Conservation (phyloP, 1,284 basidiomycete genomes). For the Chondrostereum purpureum region DNA sequence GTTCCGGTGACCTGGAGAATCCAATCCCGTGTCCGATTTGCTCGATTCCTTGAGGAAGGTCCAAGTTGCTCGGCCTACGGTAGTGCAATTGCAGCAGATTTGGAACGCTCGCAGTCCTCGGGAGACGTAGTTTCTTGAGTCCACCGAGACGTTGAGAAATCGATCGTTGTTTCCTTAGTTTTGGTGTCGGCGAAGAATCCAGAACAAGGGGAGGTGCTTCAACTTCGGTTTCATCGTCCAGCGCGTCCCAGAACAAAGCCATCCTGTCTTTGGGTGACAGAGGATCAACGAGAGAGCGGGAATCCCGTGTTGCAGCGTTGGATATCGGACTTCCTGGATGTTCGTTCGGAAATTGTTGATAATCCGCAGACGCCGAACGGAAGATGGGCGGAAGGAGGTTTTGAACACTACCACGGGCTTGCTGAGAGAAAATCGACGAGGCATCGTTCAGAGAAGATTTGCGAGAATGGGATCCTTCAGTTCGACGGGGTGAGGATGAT, state of each 20-base stretch:
- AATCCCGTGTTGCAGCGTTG: background rate
- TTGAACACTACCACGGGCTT: background rate
- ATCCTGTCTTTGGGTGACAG: background rate
- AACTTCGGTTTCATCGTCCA: background rate
- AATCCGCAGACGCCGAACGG: background rate
- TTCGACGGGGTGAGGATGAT: no score
- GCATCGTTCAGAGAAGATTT: background rate
- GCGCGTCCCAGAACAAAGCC: background rate
- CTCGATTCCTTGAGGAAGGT: background rate
- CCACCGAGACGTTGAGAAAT: background rate
- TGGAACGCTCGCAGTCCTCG: background rate
- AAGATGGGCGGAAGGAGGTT: background rate
- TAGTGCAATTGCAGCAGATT: background rate
- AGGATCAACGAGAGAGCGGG: background rate
- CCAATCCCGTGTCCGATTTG: background rate
- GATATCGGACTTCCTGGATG: background rate
- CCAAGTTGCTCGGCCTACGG: background rate
- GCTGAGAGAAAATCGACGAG: background rate
- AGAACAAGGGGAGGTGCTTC: background rate
- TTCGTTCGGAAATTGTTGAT: no score
- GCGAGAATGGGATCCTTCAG: no score
- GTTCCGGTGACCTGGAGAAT: background rate
- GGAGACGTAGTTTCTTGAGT: background rate
- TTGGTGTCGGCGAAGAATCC: background rate
- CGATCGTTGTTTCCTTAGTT: background rate